Percentiles rank a stretch among this genome's conserved stretches.
Evolutionary conservation across 164 flowering plant genomes (phyloP).

Genomic region (Stephania cephalantha): DNA sequence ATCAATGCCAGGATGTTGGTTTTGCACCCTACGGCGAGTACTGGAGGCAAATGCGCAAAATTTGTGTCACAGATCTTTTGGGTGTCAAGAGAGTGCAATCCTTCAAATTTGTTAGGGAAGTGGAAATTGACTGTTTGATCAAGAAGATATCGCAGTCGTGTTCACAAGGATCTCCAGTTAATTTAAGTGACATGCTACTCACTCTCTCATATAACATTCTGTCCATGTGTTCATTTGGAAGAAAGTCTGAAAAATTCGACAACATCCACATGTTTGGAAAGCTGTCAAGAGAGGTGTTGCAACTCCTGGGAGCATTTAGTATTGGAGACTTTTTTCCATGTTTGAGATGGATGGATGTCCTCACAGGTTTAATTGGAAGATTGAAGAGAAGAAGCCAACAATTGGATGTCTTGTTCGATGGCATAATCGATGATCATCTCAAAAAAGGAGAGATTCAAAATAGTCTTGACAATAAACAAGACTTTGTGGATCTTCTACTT

Average conservation of each 20-base stretch:
- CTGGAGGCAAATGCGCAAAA: no score
- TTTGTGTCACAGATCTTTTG: no score
- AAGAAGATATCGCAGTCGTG: no score
- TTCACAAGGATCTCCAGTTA: not conserved
- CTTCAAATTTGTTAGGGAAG: no score
- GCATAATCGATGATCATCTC: conserved; percentile 9
- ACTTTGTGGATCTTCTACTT: conserved; percentile 7
- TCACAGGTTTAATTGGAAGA: conserved; percentile 7
- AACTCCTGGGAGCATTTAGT: conserved; percentile 2
- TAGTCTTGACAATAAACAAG: not conserved
- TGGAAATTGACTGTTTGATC: no score
- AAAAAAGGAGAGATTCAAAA: not conserved
- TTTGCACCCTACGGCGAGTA: no score
- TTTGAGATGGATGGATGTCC: conserved; percentile 11
- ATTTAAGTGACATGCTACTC: conserved; percentile 5
- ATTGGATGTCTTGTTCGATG: conserved; percentile 7
- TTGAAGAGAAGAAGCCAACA: conserved; percentile 3
- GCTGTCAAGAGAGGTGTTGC: conserved; percentile 7
- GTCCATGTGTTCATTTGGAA: conserved; percentile 8
- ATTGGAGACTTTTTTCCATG: conserved; percentile 10
- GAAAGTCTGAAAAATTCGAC: not conserved
- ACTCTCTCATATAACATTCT: conserved; percentile 1
- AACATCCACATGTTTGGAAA: conserved; percentile 2
- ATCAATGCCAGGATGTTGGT: no score
- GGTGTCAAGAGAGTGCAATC: no score